Conservation (phyloP, 116 monocot genomes). For the Iris pallida region DNA sequence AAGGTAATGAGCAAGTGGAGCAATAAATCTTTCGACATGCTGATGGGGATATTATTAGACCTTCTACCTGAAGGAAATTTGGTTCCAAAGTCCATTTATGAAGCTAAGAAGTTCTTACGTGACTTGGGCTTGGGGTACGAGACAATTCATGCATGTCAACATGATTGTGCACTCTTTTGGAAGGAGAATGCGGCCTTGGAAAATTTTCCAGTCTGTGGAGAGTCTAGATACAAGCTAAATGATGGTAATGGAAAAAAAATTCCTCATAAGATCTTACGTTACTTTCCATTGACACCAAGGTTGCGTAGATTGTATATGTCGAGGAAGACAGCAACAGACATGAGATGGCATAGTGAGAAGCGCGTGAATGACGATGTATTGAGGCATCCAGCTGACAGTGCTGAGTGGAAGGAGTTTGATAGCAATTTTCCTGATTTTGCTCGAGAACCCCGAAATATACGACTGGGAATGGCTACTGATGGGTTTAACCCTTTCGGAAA, state of each 20-base stretch:
- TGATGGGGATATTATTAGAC: neutral
- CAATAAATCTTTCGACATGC: neutral
- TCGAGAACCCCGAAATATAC: slow-evolving; percentile 1
- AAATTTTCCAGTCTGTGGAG: neutral
- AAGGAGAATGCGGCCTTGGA: neutral
- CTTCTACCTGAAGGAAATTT: neutral
- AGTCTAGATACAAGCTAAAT: neutral
- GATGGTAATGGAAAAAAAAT: neutral
- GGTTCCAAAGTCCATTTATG: neutral
- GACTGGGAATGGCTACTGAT: slow-evolving; percentile 1
- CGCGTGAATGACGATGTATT: neutral
- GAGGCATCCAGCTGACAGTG: neutral
- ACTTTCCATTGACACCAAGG: slow-evolving; percentile 6
- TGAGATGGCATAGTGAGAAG: neutral
- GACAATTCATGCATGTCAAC: neutral
- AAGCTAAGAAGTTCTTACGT: neutral
- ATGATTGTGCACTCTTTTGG: neutral
- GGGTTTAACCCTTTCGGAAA: slow-evolving; percentile 10
- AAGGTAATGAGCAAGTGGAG: neutral
- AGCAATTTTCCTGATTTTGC: neutral
- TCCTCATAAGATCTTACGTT: neutral
- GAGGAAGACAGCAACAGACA: neutral
- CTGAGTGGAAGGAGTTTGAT: neutral
- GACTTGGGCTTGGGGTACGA: slow-evolving; percentile 3
- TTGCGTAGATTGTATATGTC: slow-evolving; percentile 12